Base-by-base conservation (phyloP, 768 basidiomycete species). In the Termitomyces sp. region DNA sequence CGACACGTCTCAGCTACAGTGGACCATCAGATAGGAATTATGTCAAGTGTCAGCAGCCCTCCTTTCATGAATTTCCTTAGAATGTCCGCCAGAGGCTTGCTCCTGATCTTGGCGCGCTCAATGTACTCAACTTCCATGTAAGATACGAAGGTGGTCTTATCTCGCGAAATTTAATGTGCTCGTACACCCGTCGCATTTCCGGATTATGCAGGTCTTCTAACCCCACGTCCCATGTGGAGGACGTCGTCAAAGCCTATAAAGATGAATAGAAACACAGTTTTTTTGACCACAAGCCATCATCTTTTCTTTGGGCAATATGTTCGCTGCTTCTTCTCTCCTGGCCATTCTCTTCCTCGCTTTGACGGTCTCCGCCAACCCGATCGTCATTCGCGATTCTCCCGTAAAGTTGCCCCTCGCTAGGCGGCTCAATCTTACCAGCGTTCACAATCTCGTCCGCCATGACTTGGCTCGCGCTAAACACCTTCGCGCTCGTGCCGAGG, bases 361-460 rank as follows among this genome's bases (percentile, higher is more conserved):
- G 48, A 73, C 77, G 41, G 78, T 79, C 50, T 75, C 71, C 52
- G 79, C 80, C 55, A 77, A 74, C 56, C 79, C 80, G 0, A 69
- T 79, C 49, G 68, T 80, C 71, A 67, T 82, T 35, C 70, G 74
- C 58, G 66, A 72, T 57, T 72, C 75, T 9, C 72, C 69, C 28
- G 71, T 83, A 50, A 77, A 77, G 5, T 68, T 88, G 28, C 75
- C 82, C 23, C 68, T 88, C 51, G 79, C 83, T 18, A 79, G 80
- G 67, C 74, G 75, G 54, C 65, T 85, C 67, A 85, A 86, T 69
- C 61, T 75, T 60, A 81, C 75, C 14, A 79, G 81, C 61, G 64
- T 78, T 10, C 70, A 71, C 61, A 81, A 81, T 56, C 70, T 88
- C 49, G 56, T 86, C 30, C 68, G 74, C 47, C 76, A 74, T 57